phyloP scores from a whole-genome alignment of 176 grass and related monocot genomes.

The Carex myosuroides region DNA sequence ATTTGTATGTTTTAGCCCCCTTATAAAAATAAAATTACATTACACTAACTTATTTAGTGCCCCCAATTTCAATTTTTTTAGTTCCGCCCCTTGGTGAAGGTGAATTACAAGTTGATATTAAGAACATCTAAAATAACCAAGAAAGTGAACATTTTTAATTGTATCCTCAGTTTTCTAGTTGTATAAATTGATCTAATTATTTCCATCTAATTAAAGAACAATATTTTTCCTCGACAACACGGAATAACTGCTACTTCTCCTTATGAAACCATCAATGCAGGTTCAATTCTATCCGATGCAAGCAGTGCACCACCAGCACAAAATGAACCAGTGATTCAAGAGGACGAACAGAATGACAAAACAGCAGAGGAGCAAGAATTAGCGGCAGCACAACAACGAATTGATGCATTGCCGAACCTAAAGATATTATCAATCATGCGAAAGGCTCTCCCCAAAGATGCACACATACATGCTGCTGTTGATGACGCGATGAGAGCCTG shows the following conservation, averaged over 20 bases:
- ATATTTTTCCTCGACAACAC: neutral
- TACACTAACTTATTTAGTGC: no score
- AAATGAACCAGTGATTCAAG: neutral
- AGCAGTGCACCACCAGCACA: neutral
- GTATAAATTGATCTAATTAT: neutral
- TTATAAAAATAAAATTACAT: no score
- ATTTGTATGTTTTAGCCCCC: no score
- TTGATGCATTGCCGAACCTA: neutral
- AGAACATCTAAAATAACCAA: neutral
- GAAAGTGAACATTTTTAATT: neutral
- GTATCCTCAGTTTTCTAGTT: neutral
- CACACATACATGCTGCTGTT: neutral
- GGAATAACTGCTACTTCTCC: neutral
- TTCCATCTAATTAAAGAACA: neutral
- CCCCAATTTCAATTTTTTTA: no score
- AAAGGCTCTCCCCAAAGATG: neutral
- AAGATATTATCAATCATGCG: constrained; percentile 7
- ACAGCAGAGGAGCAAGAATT: neutral
- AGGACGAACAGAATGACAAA: neutral
- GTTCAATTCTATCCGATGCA: neutral
- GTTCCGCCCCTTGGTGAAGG: no score
- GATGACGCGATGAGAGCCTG: neutral
- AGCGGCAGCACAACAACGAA: neutral
- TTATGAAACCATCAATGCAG: neutral
- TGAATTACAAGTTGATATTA: neutral